These are phyloP conservation scores for Pseudevernia furfuracea DNA, from an alignment of 495 filamentous ascomycete genomes.

Conservation along the genomic window DNA sequence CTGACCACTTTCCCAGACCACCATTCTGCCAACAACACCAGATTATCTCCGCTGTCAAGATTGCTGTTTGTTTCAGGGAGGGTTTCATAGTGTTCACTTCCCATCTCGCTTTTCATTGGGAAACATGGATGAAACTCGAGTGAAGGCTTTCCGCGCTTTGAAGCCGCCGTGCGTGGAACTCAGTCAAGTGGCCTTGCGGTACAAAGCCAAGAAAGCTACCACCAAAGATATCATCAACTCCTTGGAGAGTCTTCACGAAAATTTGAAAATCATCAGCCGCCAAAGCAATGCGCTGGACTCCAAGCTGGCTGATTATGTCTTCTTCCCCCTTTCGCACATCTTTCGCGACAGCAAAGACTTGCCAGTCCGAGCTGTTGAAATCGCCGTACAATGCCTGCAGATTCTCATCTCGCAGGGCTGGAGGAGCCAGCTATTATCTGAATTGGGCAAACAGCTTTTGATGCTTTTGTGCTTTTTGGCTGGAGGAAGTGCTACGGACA, in stretches of 20 bases:
- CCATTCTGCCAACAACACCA: background rate
- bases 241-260: slow-evolving; percentile 45
- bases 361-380: slow-evolving; percentile 65
- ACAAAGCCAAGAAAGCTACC: slow-evolving; percentile 46
- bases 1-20: too few species aligned
- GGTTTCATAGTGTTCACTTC: background rate
- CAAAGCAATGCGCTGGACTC: slow-evolving; percentile 56
- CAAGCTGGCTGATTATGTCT: slow-evolving; percentile 86
- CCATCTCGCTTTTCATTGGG: background rate
- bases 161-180: slow-evolving; percentile 72
- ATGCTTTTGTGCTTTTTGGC: slow-evolving; percentile 76
- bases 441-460: slow-evolving; percentile 74
- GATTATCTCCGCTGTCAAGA: background rate
- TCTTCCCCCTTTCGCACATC: slow-evolving; percentile 85
- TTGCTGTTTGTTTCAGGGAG: background rate
- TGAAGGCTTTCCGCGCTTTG: slow-evolving; percentile 36
- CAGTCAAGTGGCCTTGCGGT: slow-evolving; percentile 58
- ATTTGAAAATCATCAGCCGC: slow-evolving; percentile 45
- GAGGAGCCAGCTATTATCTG: slow-evolving; percentile 54
- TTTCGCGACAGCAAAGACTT: slow-evolving; percentile 67
- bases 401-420: slow-evolving; percentile 72
- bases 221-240: slow-evolving; percentile 48
- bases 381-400: slow-evolving; percentile 62
- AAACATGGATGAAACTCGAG: slow-evolving; percentile 22
- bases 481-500: slow-evolving; percentile 55